These are phyloP conservation scores for Kernera saxatilis DNA, from an alignment of 345 rosid genomes.

Conservation along the genomic window DNA sequence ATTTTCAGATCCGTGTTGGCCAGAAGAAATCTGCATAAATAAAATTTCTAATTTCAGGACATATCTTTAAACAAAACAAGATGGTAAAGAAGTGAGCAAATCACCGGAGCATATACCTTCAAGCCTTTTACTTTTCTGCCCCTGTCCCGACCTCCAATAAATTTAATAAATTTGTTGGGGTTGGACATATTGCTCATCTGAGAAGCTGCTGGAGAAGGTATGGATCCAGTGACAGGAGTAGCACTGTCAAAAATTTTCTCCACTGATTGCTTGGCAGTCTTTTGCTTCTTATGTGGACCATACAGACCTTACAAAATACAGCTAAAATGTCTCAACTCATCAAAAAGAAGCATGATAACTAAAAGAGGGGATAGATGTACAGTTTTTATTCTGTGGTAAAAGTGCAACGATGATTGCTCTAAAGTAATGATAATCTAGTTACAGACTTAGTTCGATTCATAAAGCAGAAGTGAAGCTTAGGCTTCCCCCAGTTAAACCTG, in stretches of 20 bases:
- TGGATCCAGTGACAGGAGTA: constrained; percentile 42
- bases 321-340: not conserved
- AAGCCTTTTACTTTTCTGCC: constrained; percentile 65
- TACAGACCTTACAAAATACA: constrained; percentile 53
- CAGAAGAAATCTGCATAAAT: constrained; percentile 55
- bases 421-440: not conserved
- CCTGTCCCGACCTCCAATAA: constrained; percentile 61
- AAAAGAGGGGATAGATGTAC: not conserved
- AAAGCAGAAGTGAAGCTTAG: constrained; percentile 10
- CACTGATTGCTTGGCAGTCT: constrained; percentile 50
- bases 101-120: constrained; percentile 47
- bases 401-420: not conserved
- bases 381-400: not conserved
- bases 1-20: constrained; percentile 70
- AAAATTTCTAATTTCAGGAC: constrained; percentile 21
- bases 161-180: constrained; percentile 59
- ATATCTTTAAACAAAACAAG: constrained; percentile 10
- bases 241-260: constrained; percentile 54
- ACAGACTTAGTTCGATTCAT: not conserved
- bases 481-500: not conserved
- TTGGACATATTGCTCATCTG: constrained; percentile 93
- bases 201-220: constrained; percentile 79
- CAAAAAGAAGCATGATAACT: not conserved
- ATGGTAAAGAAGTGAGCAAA: not conserved
- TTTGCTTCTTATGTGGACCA: constrained; percentile 78